Evolutionary conservation across 2,329 filamentous ascomycete genomes (phyloP), one percentile per base, ranked within the genome.

Genomic region (Tolypocladium inflatum): DNA sequence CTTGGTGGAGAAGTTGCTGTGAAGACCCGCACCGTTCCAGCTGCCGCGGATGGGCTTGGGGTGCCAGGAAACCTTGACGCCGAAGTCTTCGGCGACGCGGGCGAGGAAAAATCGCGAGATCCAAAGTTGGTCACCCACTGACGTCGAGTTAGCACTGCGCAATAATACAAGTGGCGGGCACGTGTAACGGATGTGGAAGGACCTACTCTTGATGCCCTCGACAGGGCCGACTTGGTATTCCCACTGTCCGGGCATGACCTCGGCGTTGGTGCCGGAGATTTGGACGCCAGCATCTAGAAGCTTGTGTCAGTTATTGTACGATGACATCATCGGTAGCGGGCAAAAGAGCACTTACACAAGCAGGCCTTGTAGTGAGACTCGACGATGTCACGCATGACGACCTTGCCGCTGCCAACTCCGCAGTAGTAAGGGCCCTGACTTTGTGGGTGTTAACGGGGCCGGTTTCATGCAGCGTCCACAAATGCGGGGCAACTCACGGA

Each of bases 201-300:
- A 80, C 85, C 78, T 75, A 90, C 87, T 89, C 73, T 87, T 80
- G 68, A 97, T 97, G 63, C 91, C 93, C 57, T 80, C 76, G 77
- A 90, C 96, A 63, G 93, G 93, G 59, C 93, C 93, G 68, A 97
- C 90, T 74, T 97, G 93, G 86, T 90, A 97, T 76, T 97, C 93
- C 93, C 93, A 97, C 78, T 97, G 93, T 61, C 89, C 91, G 63
- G 57, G 57, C 58, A 63, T 62, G 71, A 99, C 94, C 83, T 99
- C 94, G 65, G 94, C 94, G 77, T 99, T 99, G 80, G 94, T 97
- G 71, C 94, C 94, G 33, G 92, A 96, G 76, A 99, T 97, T 75
- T 92, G 87, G 77, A 99, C 83, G 60, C 89, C 88, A 61, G 93
- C 85, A 74, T 91, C 71, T 71, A 6, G 13, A 33, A 1, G 35